Evolutionary conservation across 2,329 filamentous ascomycete genomes (phyloP).

Genomic region (Penicillium sp.): DNA sequence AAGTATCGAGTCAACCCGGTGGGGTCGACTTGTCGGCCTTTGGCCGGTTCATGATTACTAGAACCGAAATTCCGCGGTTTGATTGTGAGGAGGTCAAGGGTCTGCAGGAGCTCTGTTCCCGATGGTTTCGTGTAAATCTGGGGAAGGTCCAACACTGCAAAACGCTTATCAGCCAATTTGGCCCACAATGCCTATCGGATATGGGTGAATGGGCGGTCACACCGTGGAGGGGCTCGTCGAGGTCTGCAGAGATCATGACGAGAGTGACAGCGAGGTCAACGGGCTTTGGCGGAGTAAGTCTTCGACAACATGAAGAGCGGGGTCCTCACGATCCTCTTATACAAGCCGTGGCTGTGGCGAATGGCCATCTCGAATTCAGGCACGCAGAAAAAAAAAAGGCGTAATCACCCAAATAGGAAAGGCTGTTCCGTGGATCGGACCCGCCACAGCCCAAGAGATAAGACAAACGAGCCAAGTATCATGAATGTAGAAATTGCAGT

Average conservation of each 20-base stretch:
- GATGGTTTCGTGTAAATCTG: conserved; percentile 79
- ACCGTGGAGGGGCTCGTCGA: conserved; percentile 47
- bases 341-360: conserved; percentile 24
- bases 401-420: conserved; percentile 38
- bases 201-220: conserved; percentile 24
- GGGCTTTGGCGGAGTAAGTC: conserved; percentile 9
- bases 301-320: conserved; percentile 3
- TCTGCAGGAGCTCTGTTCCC: conserved; percentile 65
- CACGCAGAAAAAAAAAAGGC: conserved; percentile 37
- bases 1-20: conserved; percentile 51
- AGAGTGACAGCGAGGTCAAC: conserved; percentile 7
- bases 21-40: conserved; percentile 41
- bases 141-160: conserved; percentile 73
- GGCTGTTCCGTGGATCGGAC: conserved; percentile 36
- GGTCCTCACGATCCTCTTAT: conserved; percentile 13
- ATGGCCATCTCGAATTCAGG: conserved; percentile 26
- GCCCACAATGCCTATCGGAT: conserved; percentile 26
- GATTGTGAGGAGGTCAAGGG: conserved; percentile 69
- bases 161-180: conserved; percentile 39
- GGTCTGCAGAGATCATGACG: conserved; percentile 41
- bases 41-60: conserved; percentile 31
- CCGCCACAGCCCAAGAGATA: conserved; percentile 23
- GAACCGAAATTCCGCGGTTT: conserved; percentile 60
- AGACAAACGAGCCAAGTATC: conserved; percentile 4
- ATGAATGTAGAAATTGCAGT: background rate